A percentile compares a stretch with the other conserved stretches of the same genome.
These are phyloP conservation scores for Erucastrum elatum DNA, from an alignment of 345 rosid species.

Conservation along the genomic window DNA sequence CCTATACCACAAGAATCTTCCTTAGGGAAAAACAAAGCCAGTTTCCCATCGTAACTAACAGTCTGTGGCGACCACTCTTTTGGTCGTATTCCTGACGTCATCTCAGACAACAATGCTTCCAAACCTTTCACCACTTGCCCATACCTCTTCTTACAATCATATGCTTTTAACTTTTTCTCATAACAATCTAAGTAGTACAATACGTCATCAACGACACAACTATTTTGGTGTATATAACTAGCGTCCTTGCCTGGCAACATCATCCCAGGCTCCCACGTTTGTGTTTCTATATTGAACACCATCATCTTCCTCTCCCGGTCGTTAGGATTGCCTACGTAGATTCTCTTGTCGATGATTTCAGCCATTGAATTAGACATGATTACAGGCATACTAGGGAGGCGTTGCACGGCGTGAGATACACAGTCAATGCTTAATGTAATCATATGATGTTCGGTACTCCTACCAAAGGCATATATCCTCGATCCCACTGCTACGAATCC, in stretches of 20 bases:
- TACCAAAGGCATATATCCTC: background rate
- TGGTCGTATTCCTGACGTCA: too few relatives aligned
- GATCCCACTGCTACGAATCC: background rate
- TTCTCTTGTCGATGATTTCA: background rate
- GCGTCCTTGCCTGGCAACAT: background rate
- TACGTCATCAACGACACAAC: background rate
- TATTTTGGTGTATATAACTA: too few relatives aligned
- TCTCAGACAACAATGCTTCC: too few relatives aligned
- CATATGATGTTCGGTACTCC: background rate
- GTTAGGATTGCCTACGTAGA: background rate
- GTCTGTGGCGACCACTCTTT: too few relatives aligned
- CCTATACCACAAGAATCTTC: too few relatives aligned
- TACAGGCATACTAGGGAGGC: background rate
- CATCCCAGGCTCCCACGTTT: background rate
- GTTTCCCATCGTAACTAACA: background rate
- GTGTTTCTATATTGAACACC: conserved; percentile 6
- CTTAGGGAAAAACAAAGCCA: background rate
- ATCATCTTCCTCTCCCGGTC: background rate
- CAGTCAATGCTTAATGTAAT: background rate
- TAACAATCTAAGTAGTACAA: background rate
- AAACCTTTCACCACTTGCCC: background rate
- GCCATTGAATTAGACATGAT: background rate
- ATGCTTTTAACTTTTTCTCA: background rate
- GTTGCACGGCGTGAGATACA: background rate
- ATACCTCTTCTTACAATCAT: background rate